Evolutionary conservation across 129 eudicot species (phyloP).

Genomic region (Helianthus tuberosus): DNA sequence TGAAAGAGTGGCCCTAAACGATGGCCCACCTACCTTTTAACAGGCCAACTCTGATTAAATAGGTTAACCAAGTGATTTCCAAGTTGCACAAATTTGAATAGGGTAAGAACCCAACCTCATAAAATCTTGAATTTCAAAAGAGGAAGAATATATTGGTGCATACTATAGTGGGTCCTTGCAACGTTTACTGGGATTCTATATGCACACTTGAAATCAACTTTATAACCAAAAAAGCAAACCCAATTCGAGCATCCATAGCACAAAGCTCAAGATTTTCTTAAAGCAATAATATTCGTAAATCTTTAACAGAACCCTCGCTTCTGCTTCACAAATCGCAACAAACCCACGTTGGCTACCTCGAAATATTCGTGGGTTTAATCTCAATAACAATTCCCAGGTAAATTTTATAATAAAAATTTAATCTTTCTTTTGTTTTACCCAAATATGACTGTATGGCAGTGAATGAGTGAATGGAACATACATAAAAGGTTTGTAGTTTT

Average conservation of each 20-base stretch:
- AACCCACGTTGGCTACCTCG: slow-evolving; percentile 22
- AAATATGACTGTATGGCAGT: background rate
- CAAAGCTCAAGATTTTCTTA: slow-evolving; percentile 23
- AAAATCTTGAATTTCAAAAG: background rate
- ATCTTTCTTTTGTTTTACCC: slow-evolving; percentile 1
- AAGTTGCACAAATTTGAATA: no score
- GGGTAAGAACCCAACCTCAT: no score
- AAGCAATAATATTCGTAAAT: slow-evolving; percentile 15
- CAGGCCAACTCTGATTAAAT: no score
- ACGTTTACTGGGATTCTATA: background rate
- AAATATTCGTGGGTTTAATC: slow-evolving; percentile 24
- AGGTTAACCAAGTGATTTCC: no score
- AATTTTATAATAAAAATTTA: background rate
- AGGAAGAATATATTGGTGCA: background rate
- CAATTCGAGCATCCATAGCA: slow-evolving; percentile 15
- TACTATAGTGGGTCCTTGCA: slow-evolving; percentile 1
- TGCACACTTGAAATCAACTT: slow-evolving; percentile 14
- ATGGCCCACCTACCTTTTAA: no score
- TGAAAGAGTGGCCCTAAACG: no score
- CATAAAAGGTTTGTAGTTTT: slow-evolving; percentile 7
- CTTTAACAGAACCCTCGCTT: background rate
- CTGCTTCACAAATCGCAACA: background rate
- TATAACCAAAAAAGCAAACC: background rate
- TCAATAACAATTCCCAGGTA: slow-evolving; percentile 31
- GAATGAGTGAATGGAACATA: background rate